Conservation (phyloP, 441 rosid species). For the Erodium texanum region DNA sequence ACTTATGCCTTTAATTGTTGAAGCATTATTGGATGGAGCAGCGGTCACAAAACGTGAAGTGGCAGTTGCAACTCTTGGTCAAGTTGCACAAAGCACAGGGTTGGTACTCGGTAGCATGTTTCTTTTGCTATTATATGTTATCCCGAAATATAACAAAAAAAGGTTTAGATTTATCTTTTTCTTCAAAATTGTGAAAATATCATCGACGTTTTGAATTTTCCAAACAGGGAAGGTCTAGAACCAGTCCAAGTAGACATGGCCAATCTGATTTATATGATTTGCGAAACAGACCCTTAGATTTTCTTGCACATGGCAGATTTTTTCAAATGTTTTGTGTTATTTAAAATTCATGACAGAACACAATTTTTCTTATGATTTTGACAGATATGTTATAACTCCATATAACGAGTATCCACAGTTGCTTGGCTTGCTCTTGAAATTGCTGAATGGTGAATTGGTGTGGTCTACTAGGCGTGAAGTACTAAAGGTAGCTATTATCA, state of each 20-base stretch:
- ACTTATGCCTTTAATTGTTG: slow-evolving; percentile 98
- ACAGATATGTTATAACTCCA: slow-evolving; percentile 94
- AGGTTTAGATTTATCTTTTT: neutral
- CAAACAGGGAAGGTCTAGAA: neutral
- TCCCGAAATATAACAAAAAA: neutral
- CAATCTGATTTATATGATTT: neutral
- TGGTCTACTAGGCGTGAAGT: slow-evolving; percentile 99
- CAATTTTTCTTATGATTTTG: slow-evolving; percentile 5
- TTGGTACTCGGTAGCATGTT: slow-evolving; percentile 34
- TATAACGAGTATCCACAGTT: slow-evolving; percentile 86
- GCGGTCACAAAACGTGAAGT: slow-evolving; percentile 94
- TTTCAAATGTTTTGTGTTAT: neutral
- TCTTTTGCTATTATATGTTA: slow-evolving; percentile 11
- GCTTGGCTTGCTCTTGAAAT: slow-evolving; percentile 88
- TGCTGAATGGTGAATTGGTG: slow-evolving; percentile 91
- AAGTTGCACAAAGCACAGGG: slow-evolving; percentile 99
- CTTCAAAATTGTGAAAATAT: neutral
- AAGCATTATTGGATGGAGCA: slow-evolving; percentile 97
- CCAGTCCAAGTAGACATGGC: neutral
- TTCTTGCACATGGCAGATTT: neutral
- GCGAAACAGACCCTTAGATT: slow-evolving; percentile 1
- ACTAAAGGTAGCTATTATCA: slow-evolving; percentile 58
- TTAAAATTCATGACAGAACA: neutral
- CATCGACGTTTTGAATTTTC: neutral
- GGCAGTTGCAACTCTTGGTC: slow-evolving; percentile 98